Conservation (phyloP, 2,329 filamentous ascomycete species). For the Aspergillus hortae region DNA sequence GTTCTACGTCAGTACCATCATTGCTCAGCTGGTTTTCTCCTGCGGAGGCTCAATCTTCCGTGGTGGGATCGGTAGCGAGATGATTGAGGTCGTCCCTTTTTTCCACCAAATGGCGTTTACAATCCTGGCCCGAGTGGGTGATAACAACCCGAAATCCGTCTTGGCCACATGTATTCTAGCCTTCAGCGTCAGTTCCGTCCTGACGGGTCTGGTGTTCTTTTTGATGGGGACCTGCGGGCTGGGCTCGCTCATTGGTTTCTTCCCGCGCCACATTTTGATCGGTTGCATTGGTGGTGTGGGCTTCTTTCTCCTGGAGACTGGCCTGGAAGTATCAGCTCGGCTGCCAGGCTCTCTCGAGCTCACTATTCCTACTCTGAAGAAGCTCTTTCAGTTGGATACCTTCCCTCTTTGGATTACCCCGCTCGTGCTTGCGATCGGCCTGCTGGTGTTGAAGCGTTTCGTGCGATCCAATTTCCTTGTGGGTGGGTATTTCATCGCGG, state of each 20-base stretch:
- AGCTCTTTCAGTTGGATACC: constrained; percentile 70
- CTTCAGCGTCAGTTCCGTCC: constrained; percentile 82
- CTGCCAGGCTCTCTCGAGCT: constrained; percentile 83
- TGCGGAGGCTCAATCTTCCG: constrained; percentile 79
- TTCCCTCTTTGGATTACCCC: constrained; percentile 80
- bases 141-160: constrained; percentile 76
- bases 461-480: constrained; percentile 80
- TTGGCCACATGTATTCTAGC: constrained; percentile 92
- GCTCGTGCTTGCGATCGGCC: constrained; percentile 67
- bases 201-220: constrained; percentile 91
- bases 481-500: constrained; percentile 80
- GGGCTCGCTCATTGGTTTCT: constrained; percentile 93
- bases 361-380: constrained; percentile 69
- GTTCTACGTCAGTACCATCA: constrained; percentile 96
- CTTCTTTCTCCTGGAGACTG: constrained; percentile 88
- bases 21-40: constrained; percentile 88
- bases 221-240: constrained; percentile 82
- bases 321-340: constrained; percentile 87
- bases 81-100: constrained; percentile 98
- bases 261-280: constrained; percentile 91
- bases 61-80: constrained; percentile 88
- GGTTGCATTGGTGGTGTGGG: constrained; percentile 97
- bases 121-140: constrained; percentile 74
- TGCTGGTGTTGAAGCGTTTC: constrained; percentile 73
- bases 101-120: constrained; percentile 97